Base-by-base conservation (phyloP, 2,329 filamentous ascomycete species). In the Fusarium oxysporum region DNA sequence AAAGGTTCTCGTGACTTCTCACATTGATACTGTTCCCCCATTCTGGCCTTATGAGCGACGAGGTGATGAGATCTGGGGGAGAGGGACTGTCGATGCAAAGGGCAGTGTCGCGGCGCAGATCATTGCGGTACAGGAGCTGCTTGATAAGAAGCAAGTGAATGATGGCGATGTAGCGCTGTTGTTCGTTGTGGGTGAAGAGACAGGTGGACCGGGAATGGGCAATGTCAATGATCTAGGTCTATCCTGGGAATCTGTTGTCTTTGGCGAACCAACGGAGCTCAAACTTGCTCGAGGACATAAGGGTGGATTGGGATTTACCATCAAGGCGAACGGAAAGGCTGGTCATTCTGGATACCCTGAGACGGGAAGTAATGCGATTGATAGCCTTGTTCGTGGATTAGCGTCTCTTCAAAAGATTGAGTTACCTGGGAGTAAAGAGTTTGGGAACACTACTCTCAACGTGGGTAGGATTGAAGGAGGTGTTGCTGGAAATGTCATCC, bases 271-370 rank as follows among this genome's bases (percentile, higher is more conserved):
- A 10, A 67, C 64, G 1, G 64, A 67, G 14, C 64, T 67, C 6
- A 67, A 67, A 16, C 45, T 67, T 1, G 62, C 45, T 1, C 35
- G 44, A 3, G 64, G 64, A 9, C 64, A 67, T 1, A 67, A 67
- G 53, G 64, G 64, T 1, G 45, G 45, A 3, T 14, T 67, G 1
- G 38, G 53, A 0, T 67, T 67, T 1, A 67, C 45, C 16, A 6
- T 67, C 33, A 45, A 17, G 6, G 62, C 64, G 0, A 47, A 37
- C 1, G 64, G 62, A 21, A 67, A 61, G 7, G 62, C 45, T 5
- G 64, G 64, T 4, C 45, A 61, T 25, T 67, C 64, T 8, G 64
- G 45, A 3, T 67, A 67, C 3, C 64, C 64, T 3, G 62, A 67
- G 14, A 67, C 64, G 0, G 64, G 64, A 1, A 61, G 28, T 1